Percentiles rank a stretch among this genome's conserved stretches.
Evolutionary conservation across 768 basidiomycete genomes (phyloP).

Genomic region (Boletus sensibilis): DNA sequence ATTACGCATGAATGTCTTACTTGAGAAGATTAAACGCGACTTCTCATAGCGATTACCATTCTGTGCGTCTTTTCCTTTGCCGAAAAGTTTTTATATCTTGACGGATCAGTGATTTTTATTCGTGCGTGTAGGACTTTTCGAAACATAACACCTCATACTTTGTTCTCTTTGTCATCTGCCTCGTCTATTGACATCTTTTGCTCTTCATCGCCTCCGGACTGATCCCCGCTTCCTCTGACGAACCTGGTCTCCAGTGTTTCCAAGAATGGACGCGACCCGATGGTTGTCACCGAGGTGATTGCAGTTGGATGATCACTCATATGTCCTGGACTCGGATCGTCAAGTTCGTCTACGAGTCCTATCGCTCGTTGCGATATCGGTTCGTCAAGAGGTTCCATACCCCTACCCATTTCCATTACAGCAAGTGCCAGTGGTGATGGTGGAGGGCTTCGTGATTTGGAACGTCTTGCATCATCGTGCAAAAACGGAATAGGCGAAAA

Average conservation of each 20-base stretch:
- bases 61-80: conserved; percentile 1
- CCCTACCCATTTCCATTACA: conserved; percentile 32
- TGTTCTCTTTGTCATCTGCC: conserved; percentile 55
- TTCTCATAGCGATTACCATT: conserved; percentile 31
- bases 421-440: conserved; percentile 66
- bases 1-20: conserved; percentile 79
- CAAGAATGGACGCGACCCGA: conserved; percentile 46
- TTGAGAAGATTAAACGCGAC: conserved; percentile 81
- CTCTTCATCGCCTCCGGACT: conserved; percentile 24
- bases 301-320: conserved; percentile 79
- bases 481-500: conserved; percentile 89
- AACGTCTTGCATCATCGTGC: conserved; percentile 78
- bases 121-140: neutral
- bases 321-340: conserved; percentile 82
- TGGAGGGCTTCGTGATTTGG: conserved; percentile 76
- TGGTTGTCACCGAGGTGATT: conserved; percentile 60
- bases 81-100: neutral
- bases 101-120: conserved; percentile 2
- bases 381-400: conserved; percentile 38
- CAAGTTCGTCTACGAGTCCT: conserved; percentile 82
- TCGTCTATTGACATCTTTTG: conserved; percentile 42
- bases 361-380: conserved; percentile 48
- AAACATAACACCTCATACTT: conserved; percentile 36
- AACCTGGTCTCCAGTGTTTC: conserved; percentile 63
- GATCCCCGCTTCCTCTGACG: conserved; percentile 46